Conservation (phyloP, 176 grass and related monocot species). For the Cenchrus fungigraminus region DNA sequence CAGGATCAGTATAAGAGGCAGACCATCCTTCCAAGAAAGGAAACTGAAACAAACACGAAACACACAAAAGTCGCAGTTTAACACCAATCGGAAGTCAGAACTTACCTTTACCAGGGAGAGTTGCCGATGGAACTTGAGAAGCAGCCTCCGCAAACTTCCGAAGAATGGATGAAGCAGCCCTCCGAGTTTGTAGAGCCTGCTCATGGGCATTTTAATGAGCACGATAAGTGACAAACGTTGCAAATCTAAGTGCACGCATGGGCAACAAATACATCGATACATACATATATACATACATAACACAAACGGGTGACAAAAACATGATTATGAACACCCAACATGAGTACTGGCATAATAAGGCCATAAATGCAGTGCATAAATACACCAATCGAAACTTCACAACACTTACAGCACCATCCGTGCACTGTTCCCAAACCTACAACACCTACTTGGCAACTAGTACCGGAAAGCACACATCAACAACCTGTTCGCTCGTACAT, state of each 20-base stretch:
- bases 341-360: not conserved
- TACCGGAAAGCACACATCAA: not conserved
- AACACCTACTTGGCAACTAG: not conserved
- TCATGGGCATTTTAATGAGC: conserved; percentile 26
- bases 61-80: not conserved
- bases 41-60: conserved; percentile 19
- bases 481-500: not conserved
- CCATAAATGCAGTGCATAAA: not conserved
- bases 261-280: not conserved
- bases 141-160: conserved; percentile 34
- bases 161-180: conserved; percentile 28
- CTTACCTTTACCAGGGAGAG: conserved; percentile 46
- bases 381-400: not conserved
- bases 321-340: not conserved
- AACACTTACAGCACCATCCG: not conserved
- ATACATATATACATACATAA: not conserved
- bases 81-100: not conserved
- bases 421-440: not conserved
- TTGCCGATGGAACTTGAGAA: conserved; percentile 16
- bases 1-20: conserved; percentile 30
- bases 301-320: not conserved
- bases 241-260: not conserved
- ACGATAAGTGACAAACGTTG: not conserved
- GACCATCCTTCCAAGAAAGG: not conserved
- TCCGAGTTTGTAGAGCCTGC: conserved; percentile 36